Conservation (phyloP, 306 rosid genomes). For the Albizia julibrissin region DNA sequence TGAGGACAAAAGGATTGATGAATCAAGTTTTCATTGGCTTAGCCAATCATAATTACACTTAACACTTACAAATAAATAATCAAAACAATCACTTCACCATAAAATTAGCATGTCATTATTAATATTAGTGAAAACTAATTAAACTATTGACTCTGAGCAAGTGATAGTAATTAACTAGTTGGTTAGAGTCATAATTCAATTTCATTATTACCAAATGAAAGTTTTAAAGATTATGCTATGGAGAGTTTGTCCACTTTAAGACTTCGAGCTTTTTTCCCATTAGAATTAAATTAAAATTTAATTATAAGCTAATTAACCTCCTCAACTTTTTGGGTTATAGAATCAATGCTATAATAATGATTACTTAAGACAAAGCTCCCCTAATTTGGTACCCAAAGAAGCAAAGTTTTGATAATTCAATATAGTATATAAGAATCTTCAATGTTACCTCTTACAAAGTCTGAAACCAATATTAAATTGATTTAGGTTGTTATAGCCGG, state of each 20-base stretch:
- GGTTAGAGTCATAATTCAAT: background rate
- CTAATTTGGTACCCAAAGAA: background rate
- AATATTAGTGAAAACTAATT: background rate
- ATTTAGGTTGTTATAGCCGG: background rate
- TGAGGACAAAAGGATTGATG: background rate
- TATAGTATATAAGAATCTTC: background rate
- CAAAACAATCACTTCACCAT: background rate
- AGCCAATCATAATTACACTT: background rate
- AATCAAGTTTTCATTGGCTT: background rate
- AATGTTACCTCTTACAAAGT: background rate
- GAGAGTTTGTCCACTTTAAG: background rate
- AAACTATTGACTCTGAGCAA: background rate
- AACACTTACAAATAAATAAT: background rate
- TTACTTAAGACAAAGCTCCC: background rate
- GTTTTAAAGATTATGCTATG: background rate
- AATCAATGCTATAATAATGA: background rate
- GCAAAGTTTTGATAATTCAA: background rate
- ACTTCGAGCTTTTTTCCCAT: background rate
- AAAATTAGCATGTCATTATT: background rate
- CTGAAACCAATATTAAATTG: background rate
- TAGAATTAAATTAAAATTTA: background rate
- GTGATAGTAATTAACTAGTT: background rate
- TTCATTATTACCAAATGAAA: background rate
- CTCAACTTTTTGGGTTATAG: background rate
- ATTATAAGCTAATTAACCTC: background rate